Evolutionary conservation across 768 basidiomycete species (phyloP).

Genomic region (Amanita pallidorosea): DNA sequence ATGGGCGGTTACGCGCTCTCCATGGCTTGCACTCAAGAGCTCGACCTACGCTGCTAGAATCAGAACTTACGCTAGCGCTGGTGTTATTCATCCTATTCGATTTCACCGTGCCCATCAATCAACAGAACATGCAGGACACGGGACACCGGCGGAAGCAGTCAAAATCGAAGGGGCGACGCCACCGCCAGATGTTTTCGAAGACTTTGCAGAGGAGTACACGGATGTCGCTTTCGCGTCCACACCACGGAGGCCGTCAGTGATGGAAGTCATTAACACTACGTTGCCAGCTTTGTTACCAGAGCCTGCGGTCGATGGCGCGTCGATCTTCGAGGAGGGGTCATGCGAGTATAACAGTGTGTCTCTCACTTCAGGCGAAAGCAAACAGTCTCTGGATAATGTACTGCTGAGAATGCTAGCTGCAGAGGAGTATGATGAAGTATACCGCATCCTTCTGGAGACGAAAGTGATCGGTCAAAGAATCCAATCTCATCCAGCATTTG

Average conservation of each 20-base stretch:
- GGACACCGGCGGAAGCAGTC: background rate
- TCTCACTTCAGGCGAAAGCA: slow-evolving; percentile 7
- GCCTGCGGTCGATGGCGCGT: slow-evolving; percentile 11
- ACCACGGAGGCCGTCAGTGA: slow-evolving; percentile 11
- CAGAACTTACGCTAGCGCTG: background rate
- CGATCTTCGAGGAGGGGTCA: slow-evolving; percentile 24
- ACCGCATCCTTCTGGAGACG: slow-evolving; percentile 21
- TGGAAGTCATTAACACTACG: slow-evolving; percentile 16
- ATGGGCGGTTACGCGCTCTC: slow-evolving; percentile 21
- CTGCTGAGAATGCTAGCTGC: slow-evolving; percentile 14
- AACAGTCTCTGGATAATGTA: slow-evolving; percentile 6
- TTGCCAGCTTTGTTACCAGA: slow-evolving; percentile 21
- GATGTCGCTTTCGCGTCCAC: slow-evolving; percentile 7
- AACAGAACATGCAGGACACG: background rate
- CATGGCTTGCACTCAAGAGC: slow-evolving; percentile 13
- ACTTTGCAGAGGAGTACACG: slow-evolving; percentile 19
- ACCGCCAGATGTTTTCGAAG: slow-evolving; percentile 18
- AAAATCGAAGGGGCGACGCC: background rate
- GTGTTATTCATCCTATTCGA: background rate
- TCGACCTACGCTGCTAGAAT: background rate
- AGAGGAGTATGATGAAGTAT: slow-evolving; percentile 18
- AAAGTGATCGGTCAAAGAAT: slow-evolving; percentile 17
- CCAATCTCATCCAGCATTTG: slow-evolving; percentile 18
- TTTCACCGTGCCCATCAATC: background rate
- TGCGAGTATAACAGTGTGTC: slow-evolving; percentile 13